Evolutionary conservation across 2,329 filamentous ascomycete species (phyloP), one percentile per base, ranked within the genome.

Genomic region (Aspergillus tamarii): DNA sequence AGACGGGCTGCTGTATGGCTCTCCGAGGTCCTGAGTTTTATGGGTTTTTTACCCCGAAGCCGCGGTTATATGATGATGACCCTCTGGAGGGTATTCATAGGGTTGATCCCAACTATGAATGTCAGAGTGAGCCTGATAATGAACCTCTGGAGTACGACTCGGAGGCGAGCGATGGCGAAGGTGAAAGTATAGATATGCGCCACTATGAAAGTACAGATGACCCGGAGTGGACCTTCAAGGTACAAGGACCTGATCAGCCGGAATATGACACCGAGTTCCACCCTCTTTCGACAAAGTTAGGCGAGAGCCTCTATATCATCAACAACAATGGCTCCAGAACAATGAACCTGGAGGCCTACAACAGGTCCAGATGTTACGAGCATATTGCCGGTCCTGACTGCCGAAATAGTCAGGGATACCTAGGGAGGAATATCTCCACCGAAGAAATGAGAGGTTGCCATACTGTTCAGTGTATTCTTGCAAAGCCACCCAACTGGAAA

Each of bases 61-160:
- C 23, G 8, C 46, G 30, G 8, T n/a, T 50, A 5, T 50, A 50
- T 19, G 46, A 30, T 10, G 23, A 50, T 30, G 46, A 50, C 10
- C 46, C 46, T 0, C 8, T 0, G 1, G 26, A 1, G 0, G 26
- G 26, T 10, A 19, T 50, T 26, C 2, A 3, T 46, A 0, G 0
- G 9, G 26, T n/a, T 19, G 46, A 50, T 12, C 46, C 46, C 8
- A 10, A 30, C 21, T 50, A 50, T 28, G 26, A 50, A 19, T 19
- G n/a, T 10, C 7, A 19, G 16, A 50, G 46, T 30, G 8, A 30
- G 1, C 11, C 46, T n/a, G 46, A 30, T 2, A 12, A 10, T 3
- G 46, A 30, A 9, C 26, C 46, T 8, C 11, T 50, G 16, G 26
- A 50, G 11, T 50, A 50, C 3, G 14, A 19, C 26, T 50, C 46